Evolutionary conservation across 2,329 filamentous ascomycete species (phyloP), one percentile per base, ranked within the genome.

Genomic region (Aspergillus pseudoviridinutans): DNA sequence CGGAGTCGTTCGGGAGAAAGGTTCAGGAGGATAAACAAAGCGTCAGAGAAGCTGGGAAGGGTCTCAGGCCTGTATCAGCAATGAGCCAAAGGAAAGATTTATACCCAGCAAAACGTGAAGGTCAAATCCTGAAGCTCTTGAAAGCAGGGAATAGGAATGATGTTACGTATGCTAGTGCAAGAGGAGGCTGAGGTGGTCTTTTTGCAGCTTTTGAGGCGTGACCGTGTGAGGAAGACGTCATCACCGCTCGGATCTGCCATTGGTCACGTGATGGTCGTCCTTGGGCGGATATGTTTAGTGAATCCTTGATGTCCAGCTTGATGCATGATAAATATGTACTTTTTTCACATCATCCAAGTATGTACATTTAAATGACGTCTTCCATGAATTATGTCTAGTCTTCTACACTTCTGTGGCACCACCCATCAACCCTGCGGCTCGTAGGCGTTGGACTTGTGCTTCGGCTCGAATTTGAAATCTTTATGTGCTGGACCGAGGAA

Each of bases 381-480:
- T 59, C 3, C 24, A 24, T 14, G 14, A 27, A 47, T 27, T 12
- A 24, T 24, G 1, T 47, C 24, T 47, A 27, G 44, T 27, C 4
- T 25, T 7, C 22, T 14, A 22, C 12, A 22, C 1, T 12, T 12
- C 4, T 20, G 6, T 47, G 22, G 24, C 44, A 6, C 25, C 3
- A 24, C 8, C 25, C 20, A 17, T 25, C 60, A 71, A 35, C 70
- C 88, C 74, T 92, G 91, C 51, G 89, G 86, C 54, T 92, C 89
- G 71, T 96, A 96, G 54, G 87, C 85, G 71, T 96, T 95, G 50
- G 91, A 94, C 80, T 96, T 97, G 80, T 99, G 94, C 81, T 99
- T 99, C 3, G 94, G 94, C 77, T 93, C 87, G 77, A 97, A 99
- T 64, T 89, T 87, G 82, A 97, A 99, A 67, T 90, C 88, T 42